Evolutionary conservation across 192 early-diverging fungal genomes (phyloP), one percentile per base, ranked within the genome.

Genomic region (Geosiphon pyriformis): DNA sequence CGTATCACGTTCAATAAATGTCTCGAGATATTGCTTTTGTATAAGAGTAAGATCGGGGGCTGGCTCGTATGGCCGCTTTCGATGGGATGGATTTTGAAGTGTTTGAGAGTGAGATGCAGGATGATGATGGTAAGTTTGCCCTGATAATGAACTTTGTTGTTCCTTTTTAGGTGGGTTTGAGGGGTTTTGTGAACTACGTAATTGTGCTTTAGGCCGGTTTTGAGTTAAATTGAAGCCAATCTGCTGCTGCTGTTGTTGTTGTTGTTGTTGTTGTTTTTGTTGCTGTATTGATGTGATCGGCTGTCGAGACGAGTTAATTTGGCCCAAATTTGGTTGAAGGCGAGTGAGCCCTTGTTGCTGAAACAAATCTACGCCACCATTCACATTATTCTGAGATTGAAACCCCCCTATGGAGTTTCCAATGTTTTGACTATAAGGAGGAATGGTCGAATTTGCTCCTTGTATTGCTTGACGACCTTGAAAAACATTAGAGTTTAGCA

Each of bases 1-100:
- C 0, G 42, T 52, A 52, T 84, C 83, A 46, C 80, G 69, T 25
- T 68, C 51, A 54, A 80, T 70, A 65, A 76, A 80, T 32, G 61
- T 59, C 31, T 76, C 64, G 18, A 83, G 51, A 53, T 76, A 68
- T 55, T 70, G 37, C 22, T 73, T 70, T 49, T 78, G 72, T 23
- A 59, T 46, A 11, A 58, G 49, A 1, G 76, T 70, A 37, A 78
- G 59, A 42, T 70, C 32, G 3, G 76, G 76, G 0, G 46, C 61
- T 17, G 76, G 76, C 42, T 73, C 76, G 47, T 65, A 65, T 22
- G 48, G 46, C 51, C 23, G 48, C 7, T 8, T 12, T 0, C 25
- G 32, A 3, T 3, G 32, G 8, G 22, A 23, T n/a, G 3, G 61
- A 23, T 8, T 48, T 51, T 64, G 32, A 31, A 23, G 30, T 1